Evolutionary conservation across 208 protist species (phyloP).

Genomic region (Trypanosoma brucei): DNA sequence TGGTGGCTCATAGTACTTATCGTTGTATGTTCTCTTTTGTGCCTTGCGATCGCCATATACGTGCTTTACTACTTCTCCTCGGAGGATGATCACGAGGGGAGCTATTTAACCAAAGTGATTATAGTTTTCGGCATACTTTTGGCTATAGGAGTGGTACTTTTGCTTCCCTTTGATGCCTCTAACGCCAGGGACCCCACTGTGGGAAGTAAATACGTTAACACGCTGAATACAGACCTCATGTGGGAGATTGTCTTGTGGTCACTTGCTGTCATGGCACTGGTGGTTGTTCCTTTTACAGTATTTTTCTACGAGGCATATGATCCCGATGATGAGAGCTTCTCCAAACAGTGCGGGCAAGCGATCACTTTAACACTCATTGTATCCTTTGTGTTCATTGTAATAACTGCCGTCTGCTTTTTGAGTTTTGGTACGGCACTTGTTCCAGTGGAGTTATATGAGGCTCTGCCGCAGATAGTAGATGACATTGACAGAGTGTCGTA

Average conservation of each 20-base stretch:
- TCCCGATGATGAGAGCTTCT: conserved; percentile 55
- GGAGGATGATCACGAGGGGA: conserved; percentile 54
- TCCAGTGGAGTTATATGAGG: conserved; percentile 32
- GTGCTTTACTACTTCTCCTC: conserved; percentile 70
- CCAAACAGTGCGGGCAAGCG: conserved; percentile 34
- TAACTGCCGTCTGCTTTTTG: conserved; percentile 51
- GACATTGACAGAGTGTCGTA: conserved; percentile 12
- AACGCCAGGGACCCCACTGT: conserved; percentile 73
- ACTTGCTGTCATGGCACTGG: conserved; percentile 56
- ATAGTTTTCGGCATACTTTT: conserved; percentile 75
- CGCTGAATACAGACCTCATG: conserved; percentile 78
- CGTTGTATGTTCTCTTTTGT: conserved; percentile 50
- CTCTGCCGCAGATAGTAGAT: conserved; percentile 26
- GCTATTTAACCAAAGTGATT: conserved; percentile 53
- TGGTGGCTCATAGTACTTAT: conserved; percentile 84
- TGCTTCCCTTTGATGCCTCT: conserved; percentile 75
- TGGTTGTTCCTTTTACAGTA: conserved; percentile 88
- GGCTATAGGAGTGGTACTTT: conserved; percentile 34
- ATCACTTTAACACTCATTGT: conserved; percentile 39
- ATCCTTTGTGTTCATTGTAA: conserved; percentile 48
- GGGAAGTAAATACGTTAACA: conserved; percentile 41
- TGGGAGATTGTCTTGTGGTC: conserved; percentile 88
- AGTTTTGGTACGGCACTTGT: conserved; percentile 47
- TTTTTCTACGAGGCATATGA: conserved; percentile 94
- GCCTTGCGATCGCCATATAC: conserved; percentile 51